phyloP scores from a whole-genome alignment of 2,329 filamentous ascomycete species.

The Bipolaris gigantea region DNA sequence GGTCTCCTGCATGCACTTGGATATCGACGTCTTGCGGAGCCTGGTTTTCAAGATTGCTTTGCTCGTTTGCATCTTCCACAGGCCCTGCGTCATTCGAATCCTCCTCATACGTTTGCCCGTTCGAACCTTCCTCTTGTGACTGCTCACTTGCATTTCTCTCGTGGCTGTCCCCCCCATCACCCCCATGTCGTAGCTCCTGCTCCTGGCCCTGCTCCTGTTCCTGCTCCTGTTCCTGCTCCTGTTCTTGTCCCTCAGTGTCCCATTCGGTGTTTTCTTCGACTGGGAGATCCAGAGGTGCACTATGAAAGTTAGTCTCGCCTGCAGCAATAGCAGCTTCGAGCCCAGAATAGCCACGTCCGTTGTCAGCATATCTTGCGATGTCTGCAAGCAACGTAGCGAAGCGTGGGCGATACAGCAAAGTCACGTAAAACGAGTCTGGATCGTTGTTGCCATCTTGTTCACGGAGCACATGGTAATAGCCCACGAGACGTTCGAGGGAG shows the following conservation, averaged over 20 bases:
- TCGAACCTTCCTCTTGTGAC: constrained; percentile 7
- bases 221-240: constrained; percentile 12
- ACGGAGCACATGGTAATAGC: constrained; percentile 61
- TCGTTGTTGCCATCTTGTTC: constrained; percentile 60
- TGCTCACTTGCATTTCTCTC: background rate
- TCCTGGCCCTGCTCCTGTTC: constrained; percentile 8
- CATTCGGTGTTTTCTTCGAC: constrained; percentile 26
- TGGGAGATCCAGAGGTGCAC: constrained; percentile 18
- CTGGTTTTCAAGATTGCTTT: background rate
- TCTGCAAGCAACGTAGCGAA: constrained; percentile 57
- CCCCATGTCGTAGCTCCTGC: background rate
- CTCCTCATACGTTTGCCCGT: background rate
- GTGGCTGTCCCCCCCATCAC: background rate
- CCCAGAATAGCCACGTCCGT: constrained; percentile 61
- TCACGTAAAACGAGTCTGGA: constrained; percentile 61
- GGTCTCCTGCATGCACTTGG: background rate
- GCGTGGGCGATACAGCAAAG: constrained; percentile 57
- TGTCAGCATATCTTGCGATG: constrained; percentile 56
- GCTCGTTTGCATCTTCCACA: background rate
- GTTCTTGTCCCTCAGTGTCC: constrained; percentile 21
- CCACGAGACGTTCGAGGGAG: constrained; percentile 55
- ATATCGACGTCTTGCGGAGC: background rate
- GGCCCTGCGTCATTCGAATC: background rate
- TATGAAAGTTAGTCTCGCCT: constrained; percentile 33
- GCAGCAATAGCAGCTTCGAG: constrained; percentile 41